Percentiles rank a stretch among this genome's conserved stretches.
Evolutionary conservation across 2,329 filamentous ascomycete species (phyloP).

Genomic region (Alternaria ethzedia): DNA sequence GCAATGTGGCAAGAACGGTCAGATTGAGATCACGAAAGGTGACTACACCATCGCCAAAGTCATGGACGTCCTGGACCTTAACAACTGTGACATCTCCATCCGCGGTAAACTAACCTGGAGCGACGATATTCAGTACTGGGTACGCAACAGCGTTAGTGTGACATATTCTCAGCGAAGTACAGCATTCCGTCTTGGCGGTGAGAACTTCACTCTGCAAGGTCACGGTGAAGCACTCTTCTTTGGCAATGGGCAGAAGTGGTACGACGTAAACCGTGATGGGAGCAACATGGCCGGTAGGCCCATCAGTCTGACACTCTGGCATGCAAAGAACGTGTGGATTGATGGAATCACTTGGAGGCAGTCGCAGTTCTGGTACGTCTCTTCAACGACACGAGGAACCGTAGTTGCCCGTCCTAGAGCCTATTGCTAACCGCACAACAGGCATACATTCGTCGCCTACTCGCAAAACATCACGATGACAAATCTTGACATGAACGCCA

Average conservation of each 20-base stretch:
- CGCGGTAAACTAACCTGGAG: constrained; percentile 35
- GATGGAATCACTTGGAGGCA: constrained; percentile 54
- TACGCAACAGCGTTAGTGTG: constrained; percentile 26
- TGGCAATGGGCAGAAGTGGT: constrained; percentile 41
- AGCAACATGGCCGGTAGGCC: constrained; percentile 55
- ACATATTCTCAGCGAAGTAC: constrained; percentile 31
- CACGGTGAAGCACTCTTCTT: constrained; percentile 35
- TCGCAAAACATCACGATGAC: constrained; percentile 60
- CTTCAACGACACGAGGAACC: neutral
- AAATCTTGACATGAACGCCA: constrained; percentile 60
- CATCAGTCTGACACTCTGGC: constrained; percentile 55
- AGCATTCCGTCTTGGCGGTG: constrained; percentile 33
- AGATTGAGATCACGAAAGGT: constrained; percentile 30
- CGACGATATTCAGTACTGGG: constrained; percentile 37
- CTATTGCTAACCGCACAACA: neutral
- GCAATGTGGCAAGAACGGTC: constrained; percentile 35
- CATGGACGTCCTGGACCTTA: constrained; percentile 32
- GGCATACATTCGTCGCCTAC: constrained; percentile 54
- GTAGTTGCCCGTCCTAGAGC: neutral
- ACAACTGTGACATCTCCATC: constrained; percentile 38
- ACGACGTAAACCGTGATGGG: constrained; percentile 51
- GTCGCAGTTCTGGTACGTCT: constrained; percentile 56
- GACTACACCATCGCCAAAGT: constrained; percentile 37
- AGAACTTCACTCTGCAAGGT: constrained; percentile 30
- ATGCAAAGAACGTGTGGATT: constrained; percentile 54